Base-by-base conservation (phyloP, 805 yeast species). In the Metschnikowia kunwiensis region DNA sequence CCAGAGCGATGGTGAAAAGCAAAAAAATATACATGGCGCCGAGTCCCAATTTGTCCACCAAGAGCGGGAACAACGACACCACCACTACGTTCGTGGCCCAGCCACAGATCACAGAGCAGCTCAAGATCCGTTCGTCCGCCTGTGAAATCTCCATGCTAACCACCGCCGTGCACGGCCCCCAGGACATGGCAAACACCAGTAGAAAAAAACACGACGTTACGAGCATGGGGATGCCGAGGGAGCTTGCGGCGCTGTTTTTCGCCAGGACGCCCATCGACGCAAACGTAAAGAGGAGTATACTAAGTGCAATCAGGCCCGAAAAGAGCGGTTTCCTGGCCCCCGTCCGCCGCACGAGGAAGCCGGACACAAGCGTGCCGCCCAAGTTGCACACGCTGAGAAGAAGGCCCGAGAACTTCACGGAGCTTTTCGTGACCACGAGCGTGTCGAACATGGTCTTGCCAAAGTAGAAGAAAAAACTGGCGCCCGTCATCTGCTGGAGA, bases 401-500 rank as follows among this genome's bases (percentile, higher is more conserved):
- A 5, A 52, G 44, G n/a, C 43, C 34, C n/a, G 46, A 40, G 11
- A 36, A 31, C 11, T 28, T 32, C 1, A 32, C 32, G 13, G 40
- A 18, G n/a, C 19, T 36, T 3, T 10, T 13, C 27, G 14, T 9
- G 5, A 24, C 13, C 6, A 35, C 13, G 10, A 42, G 28, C 38
- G 19, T 29, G 18, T 49, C 40, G 40, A 57, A 56, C 18, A 60
- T 43, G 3, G 47, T 27, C 13, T 50, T 49, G 12, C 61, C 60
- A 29, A 49, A 63, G 41, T 61, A 62, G 25, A 63, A 60, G 30
- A 58, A 59, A 32, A 55, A 61, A 30, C 57, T 58, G 15, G 58
- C 60, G 2, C 66, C 67, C 2, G 65, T 54, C 23, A 60, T 46
- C 36, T 61, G 68, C 47, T 60, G 67, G 32, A 58, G 53, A n/a